phyloP scores from a whole-genome alignment of 1,284 basidiomycete genomes.

The Gymnopus androsaceus region DNA sequence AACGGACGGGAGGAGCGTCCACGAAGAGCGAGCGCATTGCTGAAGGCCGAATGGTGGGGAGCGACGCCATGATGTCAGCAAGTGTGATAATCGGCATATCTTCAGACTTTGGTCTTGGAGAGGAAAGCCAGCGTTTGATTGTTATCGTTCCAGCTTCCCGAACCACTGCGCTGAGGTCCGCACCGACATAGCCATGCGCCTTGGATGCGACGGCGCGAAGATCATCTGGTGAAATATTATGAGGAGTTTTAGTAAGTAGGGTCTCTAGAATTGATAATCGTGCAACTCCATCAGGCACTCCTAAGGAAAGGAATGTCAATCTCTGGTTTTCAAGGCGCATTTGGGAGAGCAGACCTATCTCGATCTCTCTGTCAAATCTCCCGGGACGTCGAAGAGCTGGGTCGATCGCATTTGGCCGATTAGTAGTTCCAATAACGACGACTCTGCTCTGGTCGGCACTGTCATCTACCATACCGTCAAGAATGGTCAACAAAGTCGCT shows the following conservation, averaged over 20 bases:
- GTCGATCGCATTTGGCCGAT: constrained; percentile 96
- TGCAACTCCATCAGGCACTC: constrained; percentile 86
- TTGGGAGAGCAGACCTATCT: constrained; percentile 75
- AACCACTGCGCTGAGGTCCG: constrained; percentile 90
- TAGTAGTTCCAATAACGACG: constrained; percentile 96
- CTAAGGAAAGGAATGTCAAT: constrained; percentile 53
- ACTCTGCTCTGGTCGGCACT: constrained; percentile 58
- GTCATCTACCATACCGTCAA: constrained; percentile 88
- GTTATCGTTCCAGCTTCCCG: constrained; percentile 91
- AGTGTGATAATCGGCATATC: constrained; percentile 50
- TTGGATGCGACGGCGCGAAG: constrained; percentile 71
- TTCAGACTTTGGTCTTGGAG: constrained; percentile 27
- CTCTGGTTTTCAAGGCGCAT: no score
- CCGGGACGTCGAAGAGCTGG: constrained; percentile 93
- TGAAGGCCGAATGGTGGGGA: constrained; percentile 85
- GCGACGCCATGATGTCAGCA: constrained; percentile 70
- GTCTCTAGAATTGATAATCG: constrained; percentile 85
- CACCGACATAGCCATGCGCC: constrained; percentile 97
- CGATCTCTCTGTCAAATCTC: constrained; percentile 95
- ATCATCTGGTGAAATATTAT: constrained; percentile 63
- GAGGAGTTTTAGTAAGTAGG: constrained; percentile 79
- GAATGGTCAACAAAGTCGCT: constrained; percentile 90
- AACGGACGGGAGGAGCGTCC: constrained; percentile 82
- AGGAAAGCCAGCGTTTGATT: constrained; percentile 79
- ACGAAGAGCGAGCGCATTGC: constrained; percentile 93